Base-by-base conservation (phyloP, 1,139 yeast species). In the Scheffersomyces insectosa region DNA sequence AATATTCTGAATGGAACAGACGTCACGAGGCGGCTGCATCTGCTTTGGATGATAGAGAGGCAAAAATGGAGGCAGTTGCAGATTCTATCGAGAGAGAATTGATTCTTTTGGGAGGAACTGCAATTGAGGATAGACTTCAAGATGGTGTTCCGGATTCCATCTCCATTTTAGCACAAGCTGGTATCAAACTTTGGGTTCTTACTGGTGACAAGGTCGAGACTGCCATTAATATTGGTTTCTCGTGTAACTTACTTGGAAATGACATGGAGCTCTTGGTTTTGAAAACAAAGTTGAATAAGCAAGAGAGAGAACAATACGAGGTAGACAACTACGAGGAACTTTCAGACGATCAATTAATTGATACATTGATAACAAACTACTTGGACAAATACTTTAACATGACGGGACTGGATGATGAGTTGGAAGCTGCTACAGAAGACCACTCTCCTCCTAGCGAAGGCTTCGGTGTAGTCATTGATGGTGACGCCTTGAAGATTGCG, bases 401-500 rank as follows among this genome's bases (percentile, higher is more conserved):
- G 78, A 62, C 68, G 8, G 96, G 95, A 3, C 72, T 86, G 1
- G 43, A 55, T 20, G 82, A 73, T 41, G 89, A 82, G 46, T 64
- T 85, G 40, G 80, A 72, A 37, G 70, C 58, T 2, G 96, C 96
- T 2, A 80, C 72, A 49, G 68, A 68, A 7, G 86, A 85, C 52
- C 98, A 91, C 59, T 70, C 79, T 9, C 88, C 95, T 14, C 97
- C 98, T 7, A 68, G 76, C 40, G 86, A 88, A 27, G 76, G 82
- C 33, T 86, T 72, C 62, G 98, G 96, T 39, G 85, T 93, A 32
- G 82, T 93, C 31, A 83, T 93, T 56, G 98, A 93, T 69, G 99
- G 99, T 55, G 96, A 85, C 54, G 95, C 97, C 0, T 72, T 93
- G 57, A 87, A 85, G 54, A 52, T 86, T 28, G 93, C 93, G 0